These are phyloP conservation scores for Podospora appendiculata DNA, from an alignment of 495 filamentous ascomycete species.

Conservation along the genomic window DNA sequence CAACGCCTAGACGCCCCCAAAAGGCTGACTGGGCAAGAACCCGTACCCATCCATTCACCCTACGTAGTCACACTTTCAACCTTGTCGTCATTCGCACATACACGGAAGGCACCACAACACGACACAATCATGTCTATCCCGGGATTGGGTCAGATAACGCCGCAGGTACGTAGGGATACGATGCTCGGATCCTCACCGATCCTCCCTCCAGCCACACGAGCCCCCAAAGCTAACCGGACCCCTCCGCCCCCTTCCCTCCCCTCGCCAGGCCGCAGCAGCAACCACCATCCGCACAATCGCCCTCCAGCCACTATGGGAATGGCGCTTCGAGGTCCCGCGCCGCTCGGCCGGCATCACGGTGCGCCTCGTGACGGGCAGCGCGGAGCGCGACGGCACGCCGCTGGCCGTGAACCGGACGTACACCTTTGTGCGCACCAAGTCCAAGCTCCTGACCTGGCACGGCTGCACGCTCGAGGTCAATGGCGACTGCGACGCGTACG, in stretches of 20 bases:
- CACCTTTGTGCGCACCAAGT: conserved; percentile 74
- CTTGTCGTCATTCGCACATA: background rate
- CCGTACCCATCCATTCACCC: too few relatives aligned
- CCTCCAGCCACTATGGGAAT: conserved; percentile 58
- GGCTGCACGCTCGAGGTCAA: conserved; percentile 76
- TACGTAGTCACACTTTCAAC: background rate
- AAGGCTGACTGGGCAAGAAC: too few relatives aligned
- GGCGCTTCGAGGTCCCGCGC: conserved; percentile 83
- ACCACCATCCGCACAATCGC: conserved; percentile 22
- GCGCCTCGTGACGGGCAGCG: conserved; percentile 65
- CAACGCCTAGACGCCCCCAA: too few relatives aligned
- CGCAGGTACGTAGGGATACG: conserved; percentile 24
- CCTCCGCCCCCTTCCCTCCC: background rate
- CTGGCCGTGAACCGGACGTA: conserved; percentile 75
- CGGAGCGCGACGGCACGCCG: conserved; percentile 94
- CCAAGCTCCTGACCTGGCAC: conserved; percentile 84
- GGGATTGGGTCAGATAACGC: conserved; percentile 42
- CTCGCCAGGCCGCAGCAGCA: conserved; percentile 4
- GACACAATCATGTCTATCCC: conserved; percentile 32
- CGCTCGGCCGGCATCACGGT: conserved; percentile 30
- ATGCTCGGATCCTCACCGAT: background rate
- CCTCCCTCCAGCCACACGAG: background rate
- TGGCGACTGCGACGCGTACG: conserved; percentile 33
- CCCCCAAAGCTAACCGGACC: background rate
- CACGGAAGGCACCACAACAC: too few relatives aligned